Base-by-base conservation (phyloP, 352 stramenopile genomes). In the Phytophthora fragariaefolia region DNA sequence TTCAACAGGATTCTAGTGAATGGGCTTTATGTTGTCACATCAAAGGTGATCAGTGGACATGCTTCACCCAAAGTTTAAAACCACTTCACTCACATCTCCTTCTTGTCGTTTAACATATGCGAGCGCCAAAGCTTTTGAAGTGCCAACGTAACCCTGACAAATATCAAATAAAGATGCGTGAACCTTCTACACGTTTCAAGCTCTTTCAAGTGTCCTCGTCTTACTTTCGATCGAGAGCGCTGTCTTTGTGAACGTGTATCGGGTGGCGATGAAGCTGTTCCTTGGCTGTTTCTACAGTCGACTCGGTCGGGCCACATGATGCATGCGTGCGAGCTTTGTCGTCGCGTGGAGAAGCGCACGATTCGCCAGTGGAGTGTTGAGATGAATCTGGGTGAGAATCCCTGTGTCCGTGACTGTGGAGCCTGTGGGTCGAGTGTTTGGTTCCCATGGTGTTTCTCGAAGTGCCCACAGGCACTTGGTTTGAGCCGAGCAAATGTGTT, bases 1-100 rank as follows among this genome's bases (percentile, higher is more conserved):
- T 90, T 92, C 62, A 92, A 78, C 58, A 92, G 66, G 43, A 90
- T 92, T 18, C 78, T 76, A 6, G 77, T 90, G 73, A 92, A 92
- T 20, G 81, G 79, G 22, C 87, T 83, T 12, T 22, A 49, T 7
- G 28, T 30, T 18, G 17, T 6, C 2, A 27, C 4, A 28, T n/a
- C 7, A 28, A 27, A 24, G 4, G 12, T n/a, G 1, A n/a, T 30
- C 22, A 48, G 20, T 6, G 5, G 15, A 45, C 36, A 45, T 20
- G 15, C 5, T 22, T 7, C 8, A 45, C 1, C 18, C 38, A 45
- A 45, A 0, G 17, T 42, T 1, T 17, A 49, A 28, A 20, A 2
- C 6, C 6, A 48, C 36, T 24, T 28, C 2, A 38, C 40, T 15
- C 58, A 89, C 77, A 61, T 48, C 18, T 89, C 76, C 49, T 32